phyloP scores from a whole-genome alignment of 805 yeast genomes.

The Starmerella vaccinii region DNA sequence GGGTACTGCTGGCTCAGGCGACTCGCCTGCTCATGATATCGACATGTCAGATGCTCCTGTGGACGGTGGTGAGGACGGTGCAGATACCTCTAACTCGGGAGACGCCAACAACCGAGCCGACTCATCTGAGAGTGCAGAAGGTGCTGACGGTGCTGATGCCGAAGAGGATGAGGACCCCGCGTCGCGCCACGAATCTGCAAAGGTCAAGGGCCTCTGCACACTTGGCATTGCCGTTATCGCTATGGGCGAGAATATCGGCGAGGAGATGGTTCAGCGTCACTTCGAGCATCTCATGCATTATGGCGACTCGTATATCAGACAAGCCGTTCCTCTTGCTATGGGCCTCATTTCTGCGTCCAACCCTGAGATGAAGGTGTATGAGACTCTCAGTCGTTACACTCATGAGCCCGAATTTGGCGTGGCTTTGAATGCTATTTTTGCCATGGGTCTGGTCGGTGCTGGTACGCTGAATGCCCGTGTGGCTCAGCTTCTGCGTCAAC shows the following conservation, averaged over 20 bases:
- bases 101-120: slow-evolving; percentile 17
- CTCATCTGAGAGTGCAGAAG: neutral
- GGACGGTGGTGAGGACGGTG: slow-evolving; percentile 9
- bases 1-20: neutral
- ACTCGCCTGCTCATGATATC: slow-evolving; percentile 20
- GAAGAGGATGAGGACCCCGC: slow-evolving; percentile 26
- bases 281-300: slow-evolving; percentile 97
- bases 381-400: slow-evolving; percentile 87
- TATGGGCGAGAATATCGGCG: slow-evolving; percentile 97
- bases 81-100: slow-evolving; percentile 18
- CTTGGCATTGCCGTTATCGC: slow-evolving; percentile 90
- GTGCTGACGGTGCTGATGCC: slow-evolving; percentile 26
- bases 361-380: slow-evolving; percentile 95
- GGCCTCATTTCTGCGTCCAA: slow-evolving; percentile 86
- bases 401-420: slow-evolving; percentile 93
- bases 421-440: slow-evolving; percentile 85
- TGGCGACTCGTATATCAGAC: slow-evolving; percentile 80
- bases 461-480: slow-evolving; percentile 98
- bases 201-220: slow-evolving; percentile 79
- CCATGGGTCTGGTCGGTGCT: slow-evolving; percentile 97
- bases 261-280: slow-evolving; percentile 93
- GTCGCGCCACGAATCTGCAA: slow-evolving; percentile 32
- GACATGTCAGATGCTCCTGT: slow-evolving; percentile 17
- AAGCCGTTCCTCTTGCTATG: slow-evolving; percentile 97
- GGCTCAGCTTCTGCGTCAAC: slow-evolving; percentile 88